These are phyloP conservation scores for Claviceps monticola DNA, from an alignment of 2,329 filamentous ascomycete species.

Conservation along the genomic window DNA sequence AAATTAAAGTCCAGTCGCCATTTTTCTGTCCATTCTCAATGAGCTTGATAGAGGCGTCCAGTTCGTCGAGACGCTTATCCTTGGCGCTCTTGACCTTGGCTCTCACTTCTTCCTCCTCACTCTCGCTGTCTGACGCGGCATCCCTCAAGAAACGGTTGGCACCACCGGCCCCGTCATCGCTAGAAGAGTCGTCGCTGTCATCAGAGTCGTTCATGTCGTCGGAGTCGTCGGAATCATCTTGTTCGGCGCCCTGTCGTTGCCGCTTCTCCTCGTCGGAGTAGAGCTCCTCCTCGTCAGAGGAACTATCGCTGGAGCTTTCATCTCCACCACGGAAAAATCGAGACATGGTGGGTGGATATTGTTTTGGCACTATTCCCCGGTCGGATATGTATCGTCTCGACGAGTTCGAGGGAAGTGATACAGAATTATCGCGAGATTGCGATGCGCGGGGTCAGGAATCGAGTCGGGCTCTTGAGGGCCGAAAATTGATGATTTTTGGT, in stretches of 20 bases:
- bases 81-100: conserved; percentile 94
- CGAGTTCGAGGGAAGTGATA: conserved; percentile 8
- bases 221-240: conserved; percentile 22
- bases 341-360: conserved; percentile 54
- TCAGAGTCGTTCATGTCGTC: conserved; percentile 33
- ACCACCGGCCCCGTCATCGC: conserved; percentile 56
- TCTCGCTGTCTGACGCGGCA: conserved; percentile 59
- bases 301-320: conserved; percentile 91
- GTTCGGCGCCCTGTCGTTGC: conserved; percentile 24
- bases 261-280: conserved; percentile 43
- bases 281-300: conserved; percentile 92
- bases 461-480: conserved; percentile 14
- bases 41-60: conserved; percentile 75
- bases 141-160: conserved; percentile 73
- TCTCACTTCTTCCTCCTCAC: conserved; percentile 74
- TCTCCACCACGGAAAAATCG: conserved; percentile 87
- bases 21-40: conserved; percentile 98
- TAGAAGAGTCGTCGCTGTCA: conserved; percentile 41
- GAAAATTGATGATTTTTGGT: conserved; percentile 30
- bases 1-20: conserved; percentile 90
- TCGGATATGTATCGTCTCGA: conserved; percentile 3
- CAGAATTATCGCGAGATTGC: conserved; percentile 13
- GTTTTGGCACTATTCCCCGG: conserved; percentile 6
- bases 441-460: conserved; percentile 23
- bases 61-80: conserved; percentile 89